Evolutionary conservation across 2,329 filamentous ascomycete genomes (phyloP).

Genomic region (Apiospora phragmitis): DNA sequence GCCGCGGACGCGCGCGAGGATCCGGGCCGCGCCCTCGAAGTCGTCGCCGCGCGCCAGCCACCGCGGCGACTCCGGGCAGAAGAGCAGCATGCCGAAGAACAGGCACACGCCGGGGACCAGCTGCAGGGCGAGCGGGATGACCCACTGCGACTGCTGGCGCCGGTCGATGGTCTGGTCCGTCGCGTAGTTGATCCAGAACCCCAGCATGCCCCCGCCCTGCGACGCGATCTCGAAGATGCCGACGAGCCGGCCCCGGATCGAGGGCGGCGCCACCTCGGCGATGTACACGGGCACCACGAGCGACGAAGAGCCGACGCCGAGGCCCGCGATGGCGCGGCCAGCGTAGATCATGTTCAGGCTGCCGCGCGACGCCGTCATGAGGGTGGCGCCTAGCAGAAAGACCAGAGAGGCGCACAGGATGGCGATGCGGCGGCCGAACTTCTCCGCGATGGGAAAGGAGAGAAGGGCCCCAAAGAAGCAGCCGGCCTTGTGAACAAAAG

Average conservation of each 20-base stretch:
- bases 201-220: slow-evolving; percentile 50
- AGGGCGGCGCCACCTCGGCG: slow-evolving; percentile 55
- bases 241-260: slow-evolving; percentile 52
- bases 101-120: slow-evolving; percentile 40
- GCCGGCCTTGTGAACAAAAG: slow-evolving; percentile 41
- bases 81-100: slow-evolving; percentile 33
- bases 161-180: slow-evolving; percentile 18
- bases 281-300: slow-evolving; percentile 60
- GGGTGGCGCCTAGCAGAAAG: slow-evolving; percentile 48
- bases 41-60: slow-evolving; percentile 36
- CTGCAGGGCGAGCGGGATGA: slow-evolving; percentile 44
- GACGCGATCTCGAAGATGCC: slow-evolving; percentile 53
- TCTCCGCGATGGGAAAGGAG: slow-evolving; percentile 56
- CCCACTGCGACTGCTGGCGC: slow-evolving; percentile 37
- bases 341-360: slow-evolving; percentile 55
- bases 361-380: slow-evolving; percentile 46
- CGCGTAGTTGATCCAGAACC: slow-evolving; percentile 38
- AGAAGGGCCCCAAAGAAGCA: slow-evolving; percentile 55
- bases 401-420: slow-evolving; percentile 52
- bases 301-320: slow-evolving; percentile 49
- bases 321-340: slow-evolving; percentile 52
- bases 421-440: slow-evolving; percentile 52
- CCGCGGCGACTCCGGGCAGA: slow-evolving; percentile 37
- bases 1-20: slow-evolving; percentile 47
- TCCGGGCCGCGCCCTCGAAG: slow-evolving; percentile 39